These are phyloP conservation scores for Xylariaceae sp. DNA, from an alignment of 2,329 filamentous ascomycete genomes.

Conservation along the genomic window DNA sequence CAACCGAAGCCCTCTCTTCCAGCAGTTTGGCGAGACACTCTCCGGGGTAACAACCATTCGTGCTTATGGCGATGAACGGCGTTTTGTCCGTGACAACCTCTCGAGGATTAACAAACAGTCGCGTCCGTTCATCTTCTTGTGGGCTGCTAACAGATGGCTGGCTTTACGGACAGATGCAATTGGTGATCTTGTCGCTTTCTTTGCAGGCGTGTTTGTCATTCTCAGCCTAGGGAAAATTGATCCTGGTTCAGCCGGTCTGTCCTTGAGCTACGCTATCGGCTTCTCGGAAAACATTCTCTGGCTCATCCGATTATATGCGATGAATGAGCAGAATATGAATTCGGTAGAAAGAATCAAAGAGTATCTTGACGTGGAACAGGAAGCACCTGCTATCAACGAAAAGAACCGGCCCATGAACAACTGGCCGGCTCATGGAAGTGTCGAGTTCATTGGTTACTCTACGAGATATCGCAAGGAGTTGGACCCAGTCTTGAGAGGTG, in stretches of 20 bases:
- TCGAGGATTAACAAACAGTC: conserved; percentile 82
- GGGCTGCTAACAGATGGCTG: conserved; percentile 96
- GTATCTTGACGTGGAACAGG: conserved; percentile 93
- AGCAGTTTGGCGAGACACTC: conserved; percentile 95
- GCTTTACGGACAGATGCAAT: conserved; percentile 86
- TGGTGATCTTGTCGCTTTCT: conserved; percentile 88
- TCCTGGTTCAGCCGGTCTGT: conserved; percentile 86
- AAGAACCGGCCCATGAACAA: conserved; percentile 69
- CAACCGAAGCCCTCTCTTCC: conserved; percentile 89
- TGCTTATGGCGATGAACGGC: conserved; percentile 87
- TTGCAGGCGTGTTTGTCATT: conserved; percentile 86
- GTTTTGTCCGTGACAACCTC: conserved; percentile 91
- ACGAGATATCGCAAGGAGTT: conserved; percentile 85
- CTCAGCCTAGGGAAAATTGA: conserved; percentile 77
- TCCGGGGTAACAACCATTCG: conserved; percentile 94
- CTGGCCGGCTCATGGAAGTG: conserved; percentile 80
- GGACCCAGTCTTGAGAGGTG: conserved; percentile 74
- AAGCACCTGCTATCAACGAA: conserved; percentile 71
- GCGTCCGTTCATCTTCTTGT: conserved; percentile 91
- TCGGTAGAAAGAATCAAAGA: conserved; percentile 96
- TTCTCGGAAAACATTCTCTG: conserved; percentile 97
- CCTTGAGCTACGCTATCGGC: conserved; percentile 89
- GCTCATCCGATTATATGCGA: conserved; percentile 88
- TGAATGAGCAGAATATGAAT: conserved; percentile 99
- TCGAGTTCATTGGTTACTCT: conserved; percentile 84